Evolutionary conservation across 1,284 basidiomycete species (phyloP), one percentile per base, ranked within the genome.

Genomic region (Ustilago nuda): DNA sequence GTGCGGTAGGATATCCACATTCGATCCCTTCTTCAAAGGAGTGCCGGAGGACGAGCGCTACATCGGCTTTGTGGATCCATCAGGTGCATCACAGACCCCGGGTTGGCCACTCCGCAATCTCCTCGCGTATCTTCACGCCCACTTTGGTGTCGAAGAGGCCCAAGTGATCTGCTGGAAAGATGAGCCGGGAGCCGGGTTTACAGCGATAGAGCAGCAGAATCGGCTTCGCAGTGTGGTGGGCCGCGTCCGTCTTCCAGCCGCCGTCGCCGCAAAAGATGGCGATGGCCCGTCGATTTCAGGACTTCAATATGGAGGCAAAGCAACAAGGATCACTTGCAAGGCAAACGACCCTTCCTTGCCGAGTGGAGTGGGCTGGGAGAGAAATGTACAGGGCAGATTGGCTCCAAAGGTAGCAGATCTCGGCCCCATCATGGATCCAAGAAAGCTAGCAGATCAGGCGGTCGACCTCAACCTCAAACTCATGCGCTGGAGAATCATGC

Each of bases 401-500:
- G 92, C 91, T 0, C 93, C 95, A 19, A 89, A 94, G n/a, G 84
- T 95, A 50, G 94, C 94, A 0, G 94, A 98, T 87, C 87, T 99
- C 4, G 94, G 93, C 8, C 92, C 95, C 0, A 93, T 96, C 91
- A 95, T 98, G 93, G 95, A 98, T 85, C 97, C 96, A 0, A 58
- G 48, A 11, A 72, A 93, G 72, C 89, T 98, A 8, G 95, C 97
- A 0, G 92, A 94, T 77, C 96, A 98, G 86, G 97, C 97, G 0
- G 94, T 98, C 11, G 95, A 98, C 86, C 88, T 99, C 37, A 99
- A 99, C 84, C 88, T 99, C 59, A 98, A 98, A 86, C 89, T 99
- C 30, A 98, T 99, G 96, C 90, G 94, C 35, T 99, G 96, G 96
- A 90, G 96, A 9, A 95, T 99, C 75, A 88, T 99, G 52, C 96